Conservation (phyloP, 495 filamentous ascomycete species). For the Entonaema liquescens region DNA sequence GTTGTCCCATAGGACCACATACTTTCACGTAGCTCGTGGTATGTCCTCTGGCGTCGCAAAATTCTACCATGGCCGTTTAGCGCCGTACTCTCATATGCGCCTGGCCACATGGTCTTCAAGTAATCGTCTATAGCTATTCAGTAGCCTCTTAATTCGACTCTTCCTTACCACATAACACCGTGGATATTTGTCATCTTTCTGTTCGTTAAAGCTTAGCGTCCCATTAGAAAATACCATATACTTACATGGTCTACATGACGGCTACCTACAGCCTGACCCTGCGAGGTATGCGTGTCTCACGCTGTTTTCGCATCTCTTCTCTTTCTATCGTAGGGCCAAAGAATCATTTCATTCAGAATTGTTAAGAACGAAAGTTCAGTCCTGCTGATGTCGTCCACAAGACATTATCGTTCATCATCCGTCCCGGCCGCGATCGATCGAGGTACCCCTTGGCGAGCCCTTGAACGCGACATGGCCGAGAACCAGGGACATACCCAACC, state of each 20-base stretch:
- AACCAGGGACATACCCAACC: conserved; percentile 32
- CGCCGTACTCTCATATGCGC: conserved; percentile 23
- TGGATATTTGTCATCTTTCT: conserved; percentile 19
- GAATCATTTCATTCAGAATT: conserved; percentile 27
- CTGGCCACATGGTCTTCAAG: conserved; percentile 28
- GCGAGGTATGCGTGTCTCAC: conserved; percentile 42
- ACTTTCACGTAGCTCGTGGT: conserved; percentile 30
- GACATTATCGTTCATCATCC: conserved; percentile 36
- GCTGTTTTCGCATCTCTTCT: conserved; percentile 25
- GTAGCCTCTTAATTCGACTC: conserved; percentile 27
- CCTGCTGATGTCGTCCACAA: conserved; percentile 35
- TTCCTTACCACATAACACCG: conserved; percentile 13
- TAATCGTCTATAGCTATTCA: conserved; percentile 21
- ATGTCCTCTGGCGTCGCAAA: conserved; percentile 26
- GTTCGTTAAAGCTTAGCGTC: conserved; percentile 17
- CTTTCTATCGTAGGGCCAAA: conserved; percentile 14
- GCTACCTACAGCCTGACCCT: conserved; percentile 36
- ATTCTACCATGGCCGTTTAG: conserved; percentile 26
- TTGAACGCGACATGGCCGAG: conserved; percentile 43
- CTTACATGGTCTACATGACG: conserved; percentile 29
- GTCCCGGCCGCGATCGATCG: conserved; percentile 39
- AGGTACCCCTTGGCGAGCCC: conserved; percentile 26
- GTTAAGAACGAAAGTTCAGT: conserved; percentile 14
- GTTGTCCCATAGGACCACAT: conserved; percentile 35
- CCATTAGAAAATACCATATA: conserved; percentile 14